A percentile compares a stretch with the other conserved stretches of the same genome.
These are phyloP conservation scores for Mycena sanguinolenta DNA, from an alignment of 768 basidiomycete species.

Conservation along the genomic window DNA sequence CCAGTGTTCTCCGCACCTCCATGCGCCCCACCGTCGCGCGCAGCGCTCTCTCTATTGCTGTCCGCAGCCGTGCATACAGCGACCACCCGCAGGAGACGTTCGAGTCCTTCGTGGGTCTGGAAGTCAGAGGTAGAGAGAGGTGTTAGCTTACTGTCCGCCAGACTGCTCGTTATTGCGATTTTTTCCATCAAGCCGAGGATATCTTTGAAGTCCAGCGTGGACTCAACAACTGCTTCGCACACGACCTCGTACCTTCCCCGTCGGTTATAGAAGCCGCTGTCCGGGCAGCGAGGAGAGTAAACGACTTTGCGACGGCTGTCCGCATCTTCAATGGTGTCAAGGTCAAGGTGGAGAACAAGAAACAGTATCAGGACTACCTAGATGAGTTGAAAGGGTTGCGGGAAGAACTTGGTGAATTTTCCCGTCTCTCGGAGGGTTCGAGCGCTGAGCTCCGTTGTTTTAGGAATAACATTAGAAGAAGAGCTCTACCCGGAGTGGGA, in stretches of 20 bases:
- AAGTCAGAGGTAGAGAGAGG: too few species aligned
- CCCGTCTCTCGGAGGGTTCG: not conserved
- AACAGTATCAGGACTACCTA: slow-evolving; percentile 94
- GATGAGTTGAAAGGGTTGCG: slow-evolving; percentile 89
- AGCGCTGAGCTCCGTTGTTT: not conserved
- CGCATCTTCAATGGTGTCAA: slow-evolving; percentile 95
- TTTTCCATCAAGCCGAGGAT: slow-evolving; percentile 94
- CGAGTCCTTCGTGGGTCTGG: slow-evolving; percentile 95
- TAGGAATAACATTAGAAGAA: slow-evolving; percentile 59
- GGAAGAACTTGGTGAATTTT: slow-evolving; percentile 88
- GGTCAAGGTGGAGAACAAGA: slow-evolving; percentile 98
- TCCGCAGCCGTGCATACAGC: slow-evolving; percentile 61
- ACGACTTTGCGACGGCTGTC: slow-evolving; percentile 98
- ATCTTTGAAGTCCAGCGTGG: slow-evolving; percentile 99
- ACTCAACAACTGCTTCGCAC: slow-evolving; percentile 99
- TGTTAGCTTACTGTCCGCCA: too few species aligned
- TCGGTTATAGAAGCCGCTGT: slow-evolving; percentile 89
- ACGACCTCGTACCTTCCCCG: slow-evolving; percentile 93
- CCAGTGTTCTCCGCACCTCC: slow-evolving; percentile 71
- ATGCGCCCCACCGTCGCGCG: slow-evolving; percentile 62
- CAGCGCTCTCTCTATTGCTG: slow-evolving; percentile 47
- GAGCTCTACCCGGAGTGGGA: slow-evolving; percentile 58
- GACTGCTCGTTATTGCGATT: slow-evolving; percentile 92
- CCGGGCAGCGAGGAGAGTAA: slow-evolving; percentile 88
- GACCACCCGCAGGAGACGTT: slow-evolving; percentile 91